Conservation (phyloP, 805 yeast genomes). For the Jamesozyma piceae region DNA sequence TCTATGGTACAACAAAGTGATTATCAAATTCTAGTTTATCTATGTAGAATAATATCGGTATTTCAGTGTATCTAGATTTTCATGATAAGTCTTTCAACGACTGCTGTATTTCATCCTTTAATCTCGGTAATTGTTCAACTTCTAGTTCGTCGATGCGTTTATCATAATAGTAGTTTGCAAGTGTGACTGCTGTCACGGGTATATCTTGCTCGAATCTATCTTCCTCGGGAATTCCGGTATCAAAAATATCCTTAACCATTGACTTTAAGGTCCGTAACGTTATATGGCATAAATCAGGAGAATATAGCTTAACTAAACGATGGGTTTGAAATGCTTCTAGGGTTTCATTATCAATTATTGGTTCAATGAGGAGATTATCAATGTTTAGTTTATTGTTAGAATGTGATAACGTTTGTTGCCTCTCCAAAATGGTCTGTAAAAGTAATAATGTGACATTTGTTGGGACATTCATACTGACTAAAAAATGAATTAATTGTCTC, state of each 20-base stretch:
- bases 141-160: conserved; percentile 20
- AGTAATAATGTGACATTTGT: conserved; percentile 20
- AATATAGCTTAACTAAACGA: conserved; percentile 16
- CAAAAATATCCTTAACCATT: conserved; percentile 17
- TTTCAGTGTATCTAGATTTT: no score
- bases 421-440: conserved; percentile 21
- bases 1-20: no score
- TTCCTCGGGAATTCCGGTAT: conserved; percentile 8
- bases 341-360: conserved; percentile 20
- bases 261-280: conserved; percentile 17
- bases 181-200: conserved; percentile 15
- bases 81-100: background rate
- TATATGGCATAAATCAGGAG: conserved; percentile 17
- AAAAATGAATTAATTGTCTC: no score
- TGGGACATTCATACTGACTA: conserved; percentile 9
- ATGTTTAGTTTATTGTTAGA: conserved; percentile 12
- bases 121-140: conserved; percentile 14
- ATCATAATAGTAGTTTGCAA: conserved; percentile 25
- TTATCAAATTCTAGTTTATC: no score
- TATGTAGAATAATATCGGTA: no score
- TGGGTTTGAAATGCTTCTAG: conserved; percentile 17
- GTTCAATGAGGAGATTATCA: conserved; percentile 15
- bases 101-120: conserved; percentile 11
- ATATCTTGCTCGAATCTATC: background rate
- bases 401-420: conserved; percentile 22